Conservation (phyloP, 164 flowering plant species). For the Vitis rotundifolia region DNA sequence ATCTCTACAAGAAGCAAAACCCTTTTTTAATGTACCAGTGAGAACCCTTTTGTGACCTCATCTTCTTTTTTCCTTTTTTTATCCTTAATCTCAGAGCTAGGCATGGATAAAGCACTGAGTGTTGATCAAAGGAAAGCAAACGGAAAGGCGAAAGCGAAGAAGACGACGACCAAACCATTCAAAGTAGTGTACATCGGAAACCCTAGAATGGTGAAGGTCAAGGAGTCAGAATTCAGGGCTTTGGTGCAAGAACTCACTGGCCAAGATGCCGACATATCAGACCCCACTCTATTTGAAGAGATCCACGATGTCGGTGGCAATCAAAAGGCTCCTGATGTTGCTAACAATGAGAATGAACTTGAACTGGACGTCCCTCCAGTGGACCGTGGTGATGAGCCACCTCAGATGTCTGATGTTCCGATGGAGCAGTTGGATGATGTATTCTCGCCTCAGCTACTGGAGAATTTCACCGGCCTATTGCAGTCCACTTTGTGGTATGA, state of each 20-base stretch:
- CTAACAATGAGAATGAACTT: slow-evolving; percentile 5
- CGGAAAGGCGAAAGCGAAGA: slow-evolving; percentile 12
- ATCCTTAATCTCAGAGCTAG: too few species aligned
- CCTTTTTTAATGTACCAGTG: neutral
- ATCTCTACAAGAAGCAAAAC: neutral
- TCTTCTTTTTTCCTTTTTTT: neutral
- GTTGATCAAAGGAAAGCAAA: slow-evolving; percentile 9
- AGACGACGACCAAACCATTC: slow-evolving; percentile 4
- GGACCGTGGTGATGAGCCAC: neutral
- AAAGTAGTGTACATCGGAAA: slow-evolving; percentile 44
- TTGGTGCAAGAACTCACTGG: slow-evolving; percentile 45
- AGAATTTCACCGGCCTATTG: slow-evolving; percentile 26
- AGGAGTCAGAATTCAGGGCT: slow-evolving; percentile 32
- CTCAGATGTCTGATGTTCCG: slow-evolving; percentile 10
- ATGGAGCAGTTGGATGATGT: slow-evolving; percentile 32
- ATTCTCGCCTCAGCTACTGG: slow-evolving; percentile 34
- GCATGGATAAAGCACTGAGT: slow-evolving; percentile 2
- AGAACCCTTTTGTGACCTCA: neutral
- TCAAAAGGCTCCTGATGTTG: slow-evolving; percentile 2
- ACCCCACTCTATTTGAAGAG: slow-evolving; percentile 15
- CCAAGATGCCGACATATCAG: slow-evolving; percentile 28
- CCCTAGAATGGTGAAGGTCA: slow-evolving; percentile 31
- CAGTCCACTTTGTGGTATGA: slow-evolving; percentile 21
- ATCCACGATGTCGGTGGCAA: slow-evolving; percentile 2
- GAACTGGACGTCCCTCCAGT: neutral